Base-by-base conservation (phyloP, 257 asterid species). In the Solanum phureja region DNA sequence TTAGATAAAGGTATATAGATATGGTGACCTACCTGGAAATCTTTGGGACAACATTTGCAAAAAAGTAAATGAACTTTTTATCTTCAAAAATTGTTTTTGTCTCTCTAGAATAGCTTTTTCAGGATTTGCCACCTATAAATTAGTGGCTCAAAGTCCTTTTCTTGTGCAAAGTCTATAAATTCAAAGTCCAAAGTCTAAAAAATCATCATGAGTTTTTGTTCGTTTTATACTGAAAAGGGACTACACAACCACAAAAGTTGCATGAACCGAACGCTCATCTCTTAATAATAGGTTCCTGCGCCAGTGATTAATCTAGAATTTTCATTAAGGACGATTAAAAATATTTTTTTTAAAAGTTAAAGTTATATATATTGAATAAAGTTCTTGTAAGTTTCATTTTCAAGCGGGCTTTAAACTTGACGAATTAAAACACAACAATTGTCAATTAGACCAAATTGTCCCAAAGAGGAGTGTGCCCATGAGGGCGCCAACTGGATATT, bases 111-210 rank as follows among this genome's bases (percentile, higher is more conserved):
- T 68, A 71, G 87, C 88, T 3, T 76, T 90, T 90, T 88, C 85
- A 87, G 91, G 92, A 86, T 92, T 81, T 86, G 89, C 94, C 93
- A 93, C 91, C 91, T 87, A 34, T 72, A 58, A 83, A 44, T 83
- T 84, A 49, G 79, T 88, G 38, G 83, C 83, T 86, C 87, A 44
- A 82, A 87, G 88, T 87, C 83, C 44, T 69, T 86, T 71, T 86
- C 72, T 66, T 38, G 58, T 40, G 87, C 77, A 38, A 87, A 91
- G 91, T 91, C 91, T 75, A 27, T 44, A 86, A 24, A 34, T 62
- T 86, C 87, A 40, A 82, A 87, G 87, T 87, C 88, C 44, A 44
- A 87, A 91, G 91, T 91, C 91, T 84, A n/a, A 60, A 84, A 27
- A 29, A 40, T 87, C 85, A 86, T 88, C 91, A 91, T 91, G 88